Conservation (phyloP, 2,329 filamentous ascomycete species). For the Fusarium chlamydosporum region DNA sequence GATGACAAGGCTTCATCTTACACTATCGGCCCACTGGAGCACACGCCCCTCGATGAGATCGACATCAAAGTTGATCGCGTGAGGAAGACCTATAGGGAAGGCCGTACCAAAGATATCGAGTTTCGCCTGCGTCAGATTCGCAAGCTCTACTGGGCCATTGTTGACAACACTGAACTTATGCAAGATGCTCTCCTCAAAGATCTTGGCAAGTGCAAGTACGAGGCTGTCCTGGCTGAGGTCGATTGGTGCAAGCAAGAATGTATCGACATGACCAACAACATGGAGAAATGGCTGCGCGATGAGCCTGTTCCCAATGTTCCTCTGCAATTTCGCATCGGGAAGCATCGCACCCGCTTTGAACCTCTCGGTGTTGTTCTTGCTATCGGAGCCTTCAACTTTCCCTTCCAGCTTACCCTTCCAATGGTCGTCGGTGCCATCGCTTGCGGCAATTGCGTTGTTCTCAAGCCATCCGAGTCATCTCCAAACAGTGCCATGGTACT, state of each 20-base stretch:
- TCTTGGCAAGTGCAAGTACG: constrained; percentile 81
- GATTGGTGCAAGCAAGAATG: constrained; percentile 86
- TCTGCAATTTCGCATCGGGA: constrained; percentile 76
- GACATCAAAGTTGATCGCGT: constrained; percentile 70
- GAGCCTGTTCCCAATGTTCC: constrained; percentile 80
- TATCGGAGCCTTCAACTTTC: constrained; percentile 96
- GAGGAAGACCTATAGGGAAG: constrained; percentile 78
- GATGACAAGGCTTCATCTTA: constrained; percentile 59
- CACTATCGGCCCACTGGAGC: constrained; percentile 65
- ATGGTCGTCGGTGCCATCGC: constrained; percentile 91
- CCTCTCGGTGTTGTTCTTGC: constrained; percentile 86
- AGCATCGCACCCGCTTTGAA: constrained; percentile 85
- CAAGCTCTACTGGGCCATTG: constrained; percentile 93
- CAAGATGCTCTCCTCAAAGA: constrained; percentile 82
- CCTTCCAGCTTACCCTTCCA: constrained; percentile 82
- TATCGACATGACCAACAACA: constrained; percentile 80
- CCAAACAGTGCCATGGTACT: constrained; percentile 83
- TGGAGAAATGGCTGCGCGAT: constrained; percentile 87
- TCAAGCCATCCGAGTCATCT: constrained; percentile 92
- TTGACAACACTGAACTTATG: constrained; percentile 81
- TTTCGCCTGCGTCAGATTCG: constrained; percentile 89
- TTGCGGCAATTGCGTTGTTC: constrained; percentile 87
- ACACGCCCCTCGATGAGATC: constrained; percentile 77
- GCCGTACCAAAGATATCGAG: constrained; percentile 85
- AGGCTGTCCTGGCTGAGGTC: constrained; percentile 81